phyloP scores from a whole-genome alignment of 2,329 filamentous ascomycete species.

The Thielaviopsis ethacetica region DNA sequence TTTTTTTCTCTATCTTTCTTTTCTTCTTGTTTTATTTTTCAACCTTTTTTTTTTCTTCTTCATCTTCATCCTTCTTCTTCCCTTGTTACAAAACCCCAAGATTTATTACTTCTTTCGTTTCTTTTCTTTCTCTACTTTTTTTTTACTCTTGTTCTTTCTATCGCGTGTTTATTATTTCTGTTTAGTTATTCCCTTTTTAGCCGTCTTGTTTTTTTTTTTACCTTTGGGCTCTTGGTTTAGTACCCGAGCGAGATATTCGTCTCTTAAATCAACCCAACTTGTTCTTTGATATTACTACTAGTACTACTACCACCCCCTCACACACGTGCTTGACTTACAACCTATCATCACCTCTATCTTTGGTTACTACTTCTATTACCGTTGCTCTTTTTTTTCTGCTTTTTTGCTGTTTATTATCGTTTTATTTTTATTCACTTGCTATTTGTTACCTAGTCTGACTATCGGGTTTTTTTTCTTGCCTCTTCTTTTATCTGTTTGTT shows the following conservation, averaged over 20 bases:
- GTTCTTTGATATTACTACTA: background rate
- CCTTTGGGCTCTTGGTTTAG: background rate
- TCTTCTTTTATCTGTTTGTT: background rate
- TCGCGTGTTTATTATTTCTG: background rate
- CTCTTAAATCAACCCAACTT: background rate
- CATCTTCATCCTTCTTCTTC: too few relatives aligned
- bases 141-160: too few relatives aligned
- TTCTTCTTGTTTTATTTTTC: background rate
- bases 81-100: constrained; percentile 10
- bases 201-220: constrained; percentile 9
- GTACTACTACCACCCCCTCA: background rate
- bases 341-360: too few relatives aligned
- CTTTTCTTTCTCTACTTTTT: too few relatives aligned
- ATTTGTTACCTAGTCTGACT: background rate
- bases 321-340: too few relatives aligned
- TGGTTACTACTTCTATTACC: too few relatives aligned
- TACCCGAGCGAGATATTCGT: background rate
- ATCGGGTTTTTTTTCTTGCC: background rate
- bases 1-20: background rate
- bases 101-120: too few relatives aligned
- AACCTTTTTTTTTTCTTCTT: constrained; percentile 1
- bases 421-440: constrained; percentile 1
- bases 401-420: background rate
- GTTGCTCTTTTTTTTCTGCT: background rate
- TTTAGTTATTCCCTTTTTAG: constrained; percentile 8